Conservation (phyloP, 2,329 filamentous ascomycete genomes). For the Trichoderma oligosporum region DNA sequence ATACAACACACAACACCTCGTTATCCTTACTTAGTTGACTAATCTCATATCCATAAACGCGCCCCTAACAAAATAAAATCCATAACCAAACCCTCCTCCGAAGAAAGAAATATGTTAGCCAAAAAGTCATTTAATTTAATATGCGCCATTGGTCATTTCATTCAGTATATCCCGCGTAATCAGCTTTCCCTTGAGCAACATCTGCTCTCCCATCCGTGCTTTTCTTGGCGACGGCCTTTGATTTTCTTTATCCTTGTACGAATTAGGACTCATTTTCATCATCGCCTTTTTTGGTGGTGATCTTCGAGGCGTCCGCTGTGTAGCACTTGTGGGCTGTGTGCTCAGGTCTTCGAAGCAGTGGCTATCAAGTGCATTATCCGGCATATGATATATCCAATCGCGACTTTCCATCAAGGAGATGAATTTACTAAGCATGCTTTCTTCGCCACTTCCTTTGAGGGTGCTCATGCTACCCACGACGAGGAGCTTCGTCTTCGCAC, state of each 20-base stretch:
- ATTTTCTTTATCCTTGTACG: conserved; percentile 47
- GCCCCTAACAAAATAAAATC: background rate
- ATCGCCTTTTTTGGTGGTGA: conserved; percentile 21
- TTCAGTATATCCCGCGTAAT: conserved; percentile 76
- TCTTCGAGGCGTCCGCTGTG: conserved; percentile 33
- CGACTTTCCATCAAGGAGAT: conserved; percentile 71
- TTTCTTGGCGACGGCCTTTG: conserved; percentile 48
- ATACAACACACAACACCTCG: background rate
- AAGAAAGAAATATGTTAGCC: background rate
- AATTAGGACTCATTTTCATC: background rate
- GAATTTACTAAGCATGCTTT: conserved; percentile 74
- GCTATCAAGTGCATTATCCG: conserved; percentile 56
- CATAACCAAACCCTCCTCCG: background rate
- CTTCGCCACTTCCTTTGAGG: conserved; percentile 65
- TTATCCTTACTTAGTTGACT: conserved; percentile 4
- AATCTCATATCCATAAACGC: conserved; percentile 1
- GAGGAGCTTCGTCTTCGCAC: conserved; percentile 86
- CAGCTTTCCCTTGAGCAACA: conserved; percentile 61
- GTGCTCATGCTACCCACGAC: conserved; percentile 81
- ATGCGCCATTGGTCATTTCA: conserved; percentile 54
- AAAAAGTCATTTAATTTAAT: conserved; percentile 25
- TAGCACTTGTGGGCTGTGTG: conserved; percentile 43
- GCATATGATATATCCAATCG: conserved; percentile 77
- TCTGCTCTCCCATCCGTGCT: conserved; percentile 56
- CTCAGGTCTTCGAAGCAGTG: conserved; percentile 63